Base-by-base conservation (phyloP, 169 alveolate genomes). In the Eimeria falciformis region DNA sequence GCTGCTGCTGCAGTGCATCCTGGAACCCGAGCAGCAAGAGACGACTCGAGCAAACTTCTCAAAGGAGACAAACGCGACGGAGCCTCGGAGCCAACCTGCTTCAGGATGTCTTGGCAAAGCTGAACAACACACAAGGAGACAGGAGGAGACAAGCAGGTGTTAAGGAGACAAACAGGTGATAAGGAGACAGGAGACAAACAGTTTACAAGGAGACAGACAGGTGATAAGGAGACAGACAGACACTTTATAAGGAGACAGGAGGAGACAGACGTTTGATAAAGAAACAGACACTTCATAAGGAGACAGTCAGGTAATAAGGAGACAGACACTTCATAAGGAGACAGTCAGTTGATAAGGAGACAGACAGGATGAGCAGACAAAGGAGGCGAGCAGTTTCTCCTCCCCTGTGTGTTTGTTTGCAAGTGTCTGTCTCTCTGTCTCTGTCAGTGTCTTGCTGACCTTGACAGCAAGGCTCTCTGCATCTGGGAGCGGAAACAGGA, bases 1-100 rank as follows among this genome's bases (percentile, higher is more conserved):
- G 79, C 79, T n/a, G 43, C 43, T 25, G 79, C 79, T 68, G 79
- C n/a, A 33, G 79, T 17, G 79, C 43, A 33, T 21, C 47, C 47
- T 14, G 79, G 53, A n/a, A 68, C 7, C 21, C 53, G n/a, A 17
- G 12, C 46, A n/a, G 47, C 43, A 17, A 68, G 79, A 11, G 79
- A 11, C 79, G 25, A 17, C 47, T 68, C 79, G 23, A 68, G 47
- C 6, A 68, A 47, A 6, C 25, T 14, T 47, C 25, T 21, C 47
- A 68, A 6, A n/a, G 12, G 79, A 6, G 40, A 27, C 43, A 6
- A 12, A 27, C 79, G 37, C 7, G 23, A 43, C 12, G 53, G 53
- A 27, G 53, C 6, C 11, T 27, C 50, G 7, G 29, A 17, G 7
- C 21, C 6, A 21, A 23, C 43, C 47, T 11, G 79, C 6, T 11